Evolutionary conservation across 768 basidiomycete species (phyloP).

Genomic region (Basidioascus undulatus): DNA sequence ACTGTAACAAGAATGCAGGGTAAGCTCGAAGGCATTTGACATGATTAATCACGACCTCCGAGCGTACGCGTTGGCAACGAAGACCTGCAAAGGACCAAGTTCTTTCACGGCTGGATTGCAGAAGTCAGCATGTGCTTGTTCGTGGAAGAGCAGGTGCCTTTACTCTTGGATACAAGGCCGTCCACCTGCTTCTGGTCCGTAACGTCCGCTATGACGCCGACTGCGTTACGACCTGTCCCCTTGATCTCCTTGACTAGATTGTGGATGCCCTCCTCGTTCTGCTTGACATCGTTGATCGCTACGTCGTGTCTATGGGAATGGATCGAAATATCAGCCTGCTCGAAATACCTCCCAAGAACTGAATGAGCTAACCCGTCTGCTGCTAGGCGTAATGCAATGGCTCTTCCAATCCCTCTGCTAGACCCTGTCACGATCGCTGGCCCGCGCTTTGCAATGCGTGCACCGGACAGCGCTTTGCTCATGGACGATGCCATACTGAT

Average conservation of each 20-base stretch:
- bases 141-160: too few species aligned
- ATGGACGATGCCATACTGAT: too few species aligned
- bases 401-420: constrained; percentile 7
- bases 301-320: too few species aligned
- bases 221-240: constrained; percentile 2
- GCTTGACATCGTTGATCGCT: constrained; percentile 6
- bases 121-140: constrained; percentile 3
- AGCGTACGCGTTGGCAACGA: neutral
- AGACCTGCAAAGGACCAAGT: neutral
- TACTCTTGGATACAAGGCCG: constrained; percentile 2
- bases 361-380: constrained; percentile 5
- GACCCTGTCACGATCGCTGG: too few species aligned
- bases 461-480: too few species aligned
- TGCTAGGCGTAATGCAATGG: constrained; percentile 7
- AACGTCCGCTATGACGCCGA: constrained; percentile 1
- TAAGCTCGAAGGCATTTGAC: too few species aligned
- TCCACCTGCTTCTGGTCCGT: neutral
- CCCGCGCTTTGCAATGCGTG: too few species aligned
- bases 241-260: constrained; percentile 5
- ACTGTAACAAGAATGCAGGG: too few species aligned
- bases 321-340: too few species aligned
- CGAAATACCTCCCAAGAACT: too few species aligned
- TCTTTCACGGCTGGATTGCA: neutral
- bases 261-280: neutral
- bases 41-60: constrained; percentile 7